A percentile compares a stretch with the other conserved stretches of the same genome.
Conservation (phyloP, 2,329 filamentous ascomycete species). For the Epichloe glyceriae region DNA sequence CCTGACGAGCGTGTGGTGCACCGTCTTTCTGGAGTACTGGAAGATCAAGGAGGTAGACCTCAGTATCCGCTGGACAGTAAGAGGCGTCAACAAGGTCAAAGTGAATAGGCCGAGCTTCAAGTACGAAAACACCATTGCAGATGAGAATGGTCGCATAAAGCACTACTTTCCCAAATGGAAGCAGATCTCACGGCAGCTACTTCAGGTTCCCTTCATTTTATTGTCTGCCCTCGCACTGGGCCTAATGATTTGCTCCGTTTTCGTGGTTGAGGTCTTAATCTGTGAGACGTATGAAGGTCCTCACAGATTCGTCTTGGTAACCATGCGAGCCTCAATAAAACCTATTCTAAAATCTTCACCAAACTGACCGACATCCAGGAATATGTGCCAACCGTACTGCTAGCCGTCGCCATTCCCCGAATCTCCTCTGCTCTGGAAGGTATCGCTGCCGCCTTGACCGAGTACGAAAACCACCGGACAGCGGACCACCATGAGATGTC, state of each 20-base stretch:
- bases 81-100: conserved; percentile 54
- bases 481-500: conserved; percentile 55
- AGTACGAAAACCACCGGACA: conserved; percentile 67
- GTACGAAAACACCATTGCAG: conserved; percentile 47
- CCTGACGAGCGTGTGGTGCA: conserved; percentile 55
- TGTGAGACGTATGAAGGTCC: conserved; percentile 62
- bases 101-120: conserved; percentile 51
- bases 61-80: conserved; percentile 59
- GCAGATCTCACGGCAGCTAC: conserved; percentile 49
- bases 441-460: conserved; percentile 49
- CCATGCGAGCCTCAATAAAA: conserved; percentile 9
- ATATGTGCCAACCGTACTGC: conserved; percentile 58
- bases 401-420: conserved; percentile 54
- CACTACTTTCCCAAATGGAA: conserved; percentile 52
- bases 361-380: conserved; percentile 31
- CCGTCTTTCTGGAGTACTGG: conserved; percentile 69
- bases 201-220: conserved; percentile 57
- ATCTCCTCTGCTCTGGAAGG: conserved; percentile 49
- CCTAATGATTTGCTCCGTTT: conserved; percentile 53
- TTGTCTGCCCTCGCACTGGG: conserved; percentile 47
- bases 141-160: conserved; percentile 49
- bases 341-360: too few species aligned
- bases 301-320: conserved; percentile 49
- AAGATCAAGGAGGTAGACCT: conserved; percentile 63
- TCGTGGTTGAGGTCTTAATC: conserved; percentile 63